Evolutionary conservation across 208 protist species (phyloP).

Genomic region (Trypanosoma mega): DNA sequence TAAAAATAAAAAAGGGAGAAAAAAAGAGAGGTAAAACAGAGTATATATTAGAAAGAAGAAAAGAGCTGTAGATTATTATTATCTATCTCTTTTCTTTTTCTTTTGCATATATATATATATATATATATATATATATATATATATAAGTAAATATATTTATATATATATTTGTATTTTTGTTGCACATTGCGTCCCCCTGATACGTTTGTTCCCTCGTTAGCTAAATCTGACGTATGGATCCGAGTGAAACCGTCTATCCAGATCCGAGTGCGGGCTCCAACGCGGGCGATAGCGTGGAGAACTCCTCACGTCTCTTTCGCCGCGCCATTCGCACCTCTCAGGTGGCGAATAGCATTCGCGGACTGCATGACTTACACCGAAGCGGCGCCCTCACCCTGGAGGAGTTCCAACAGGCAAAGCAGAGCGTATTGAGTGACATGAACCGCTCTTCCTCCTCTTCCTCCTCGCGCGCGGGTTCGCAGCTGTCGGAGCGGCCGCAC

Average conservation of each 20-base stretch:
- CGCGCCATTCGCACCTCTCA: slow-evolving; percentile 2
- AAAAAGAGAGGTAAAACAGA: background rate
- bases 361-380: slow-evolving; percentile 61
- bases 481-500: background rate
- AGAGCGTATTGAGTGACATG: slow-evolving; percentile 42
- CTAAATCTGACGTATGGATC: too few species aligned
- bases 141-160: too few species aligned
- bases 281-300: too few species aligned
- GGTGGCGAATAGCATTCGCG: slow-evolving; percentile 64
- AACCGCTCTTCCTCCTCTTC: background rate
- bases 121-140: too few species aligned
- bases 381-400: slow-evolving; percentile 61
- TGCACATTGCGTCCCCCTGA: too few species aligned
- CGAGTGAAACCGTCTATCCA: too few species aligned
- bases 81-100: background rate
- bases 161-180: too few species aligned
- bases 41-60: slow-evolving; percentile 11
- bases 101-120: too few species aligned
- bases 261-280: too few species aligned
- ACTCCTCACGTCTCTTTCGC: background rate
- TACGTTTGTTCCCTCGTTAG: too few species aligned
- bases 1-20: background rate
- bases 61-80: background rate
- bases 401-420: slow-evolving; percentile 78
- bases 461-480: background rate